Evolutionary conservation across 139 green algal species (phyloP), one percentile per base, ranked within the genome.

Genomic region (Picochlorum sp.): DNA sequence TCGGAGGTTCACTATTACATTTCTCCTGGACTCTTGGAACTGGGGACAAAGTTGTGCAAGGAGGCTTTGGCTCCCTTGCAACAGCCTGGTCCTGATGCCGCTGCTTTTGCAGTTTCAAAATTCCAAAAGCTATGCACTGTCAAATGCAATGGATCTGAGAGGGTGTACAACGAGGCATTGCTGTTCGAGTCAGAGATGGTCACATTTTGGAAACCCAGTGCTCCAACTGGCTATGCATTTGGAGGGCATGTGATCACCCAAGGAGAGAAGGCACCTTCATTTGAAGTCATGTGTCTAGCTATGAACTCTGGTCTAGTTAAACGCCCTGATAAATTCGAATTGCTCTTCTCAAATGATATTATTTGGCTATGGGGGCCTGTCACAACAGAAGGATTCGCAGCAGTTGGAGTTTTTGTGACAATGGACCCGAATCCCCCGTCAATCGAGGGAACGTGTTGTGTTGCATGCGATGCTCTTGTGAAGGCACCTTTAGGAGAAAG

Each of bases 171-270:
- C 47, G 47, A 54, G 15, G 2, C n/a, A 20, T 23, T 54, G 47
- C 6, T 18, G 49, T 38, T 45, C 37, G 71, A 59, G 11, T 64
- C 55, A 4, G 34, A 41, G 6, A 73, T 49, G 59, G 24, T 78
- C 50, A 87, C 83, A 4, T 58, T 95, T 15, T 97, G 90, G 90
- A 77, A 88, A 6, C 85, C 90, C 3, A 70, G 78, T 54, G 38
- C 83, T 1, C 83, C 84, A 0, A 57, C 75, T 21, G 90, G 90
- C 44, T 97, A 97, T 60, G 77, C 56, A 6, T 57, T 78, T 0
- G 55, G 90, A 6, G 90, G 90, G 7, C 81, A 96, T 56, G 83
- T 92, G 10, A 60, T 86, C 11, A 86, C 77, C 2, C 8, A 67
- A 10, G 83, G 80, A 21, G 41, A 54, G 16, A 51, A 55, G 11